A percentile compares a stretch with the other conserved stretches of the same genome.
phyloP scores from a whole-genome alignment of 192 early-diverging fungal genomes.

The Coemansia sp. region DNA sequence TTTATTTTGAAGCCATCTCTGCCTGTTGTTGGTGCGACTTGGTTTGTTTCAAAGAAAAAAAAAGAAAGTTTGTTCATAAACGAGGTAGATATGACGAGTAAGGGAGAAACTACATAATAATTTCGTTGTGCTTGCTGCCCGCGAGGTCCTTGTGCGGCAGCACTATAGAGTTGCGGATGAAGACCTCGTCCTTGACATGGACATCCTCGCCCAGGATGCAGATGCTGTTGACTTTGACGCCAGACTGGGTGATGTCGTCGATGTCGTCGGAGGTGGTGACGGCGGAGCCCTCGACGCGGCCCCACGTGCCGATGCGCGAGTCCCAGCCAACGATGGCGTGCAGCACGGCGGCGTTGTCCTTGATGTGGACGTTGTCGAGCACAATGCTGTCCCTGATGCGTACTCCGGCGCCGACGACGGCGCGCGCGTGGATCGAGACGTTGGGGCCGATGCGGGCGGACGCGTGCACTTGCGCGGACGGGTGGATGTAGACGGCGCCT shows the following conservation, averaged over 20 bases:
- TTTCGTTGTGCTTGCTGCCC: conserved; percentile 85
- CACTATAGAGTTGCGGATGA: conserved; percentile 96
- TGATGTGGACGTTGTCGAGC: conserved; percentile 88
- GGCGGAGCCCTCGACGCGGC: conserved; percentile 87
- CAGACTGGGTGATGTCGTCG: conserved; percentile 77
- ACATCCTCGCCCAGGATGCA: conserved; percentile 93
- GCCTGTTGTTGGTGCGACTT: too few species aligned
- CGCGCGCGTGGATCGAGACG: conserved; percentile 91
- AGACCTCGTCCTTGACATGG: conserved; percentile 86
- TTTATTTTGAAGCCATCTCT: too few species aligned
- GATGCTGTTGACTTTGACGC: conserved; percentile 88
- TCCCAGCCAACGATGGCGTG: conserved; percentile 94
- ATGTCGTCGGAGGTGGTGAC: conserved; percentile 61
- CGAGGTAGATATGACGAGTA: not conserved
- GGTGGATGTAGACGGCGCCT: conserved; percentile 93
- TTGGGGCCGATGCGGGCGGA: conserved; percentile 95
- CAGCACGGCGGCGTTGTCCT: conserved; percentile 84
- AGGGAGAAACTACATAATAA: conserved; percentile 77
- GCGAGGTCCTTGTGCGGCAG: conserved; percentile 97
- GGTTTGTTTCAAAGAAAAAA: too few species aligned
- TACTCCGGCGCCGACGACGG: conserved; percentile 82
- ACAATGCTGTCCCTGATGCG: conserved; percentile 93
- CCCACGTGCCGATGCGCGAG: conserved; percentile 89
- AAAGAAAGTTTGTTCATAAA: not conserved
- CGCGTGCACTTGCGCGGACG: conserved; percentile 89